Percentiles rank a stretch among this genome's conserved stretches.
Conservation (phyloP, 495 filamentous ascomycete species). For the Clohesyomyces aquaticus region DNA sequence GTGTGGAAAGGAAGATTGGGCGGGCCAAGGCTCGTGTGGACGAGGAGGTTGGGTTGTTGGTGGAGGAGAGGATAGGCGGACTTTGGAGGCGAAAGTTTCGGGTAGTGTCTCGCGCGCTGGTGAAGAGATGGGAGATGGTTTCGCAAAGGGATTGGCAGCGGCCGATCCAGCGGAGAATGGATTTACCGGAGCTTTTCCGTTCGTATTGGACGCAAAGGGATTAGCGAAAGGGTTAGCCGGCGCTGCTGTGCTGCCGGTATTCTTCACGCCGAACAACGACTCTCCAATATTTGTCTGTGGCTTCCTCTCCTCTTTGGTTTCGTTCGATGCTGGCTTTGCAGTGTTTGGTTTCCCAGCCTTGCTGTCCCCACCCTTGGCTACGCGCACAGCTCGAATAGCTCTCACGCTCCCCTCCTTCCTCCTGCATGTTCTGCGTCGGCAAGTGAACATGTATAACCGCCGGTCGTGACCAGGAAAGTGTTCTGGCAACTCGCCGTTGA, state of each 20-base stretch:
- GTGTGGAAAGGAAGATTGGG: slow-evolving; percentile 61
- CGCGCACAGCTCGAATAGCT: slow-evolving; percentile 66
- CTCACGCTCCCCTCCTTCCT: slow-evolving; percentile 80
- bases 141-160: slow-evolving; percentile 63
- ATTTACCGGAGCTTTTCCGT: slow-evolving; percentile 49
- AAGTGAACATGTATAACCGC: slow-evolving; percentile 82
- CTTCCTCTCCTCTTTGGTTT: slow-evolving; percentile 37
- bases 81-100: slow-evolving; percentile 74
- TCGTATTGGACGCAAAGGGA: slow-evolving; percentile 35
- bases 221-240: slow-evolving; percentile 37
- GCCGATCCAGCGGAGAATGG: slow-evolving; percentile 55
- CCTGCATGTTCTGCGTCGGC: slow-evolving; percentile 76
- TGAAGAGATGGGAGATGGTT: slow-evolving; percentile 40
- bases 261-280: slow-evolving; percentile 40
- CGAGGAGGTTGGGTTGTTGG: slow-evolving; percentile 39
- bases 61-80: slow-evolving; percentile 53
- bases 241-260: slow-evolving; percentile 1
- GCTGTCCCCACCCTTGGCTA: slow-evolving; percentile 48
- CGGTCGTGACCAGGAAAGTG: slow-evolving; percentile 83
- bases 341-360: slow-evolving; percentile 30
- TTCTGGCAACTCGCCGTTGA: slow-evolving; percentile 89
- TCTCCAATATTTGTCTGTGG: slow-evolving; percentile 44
- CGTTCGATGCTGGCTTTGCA: not conserved
- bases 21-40: slow-evolving; percentile 72
- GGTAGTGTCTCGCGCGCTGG: slow-evolving; percentile 53